Evolutionary conservation across 148 eudicot species (phyloP).

Genomic region (Arctostaphylos glauca): DNA sequence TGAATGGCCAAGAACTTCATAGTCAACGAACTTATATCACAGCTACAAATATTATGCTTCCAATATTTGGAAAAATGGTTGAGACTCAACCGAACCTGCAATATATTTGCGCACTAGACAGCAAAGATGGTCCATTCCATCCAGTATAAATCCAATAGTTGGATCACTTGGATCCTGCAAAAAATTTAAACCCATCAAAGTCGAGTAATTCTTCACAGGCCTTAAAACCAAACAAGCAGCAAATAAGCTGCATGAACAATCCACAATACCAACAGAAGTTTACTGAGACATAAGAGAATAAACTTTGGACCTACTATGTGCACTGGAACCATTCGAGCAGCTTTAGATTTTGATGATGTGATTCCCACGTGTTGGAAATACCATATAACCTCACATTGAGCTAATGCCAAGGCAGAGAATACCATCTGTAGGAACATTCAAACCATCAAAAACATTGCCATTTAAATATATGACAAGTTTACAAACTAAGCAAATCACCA

Average conservation of each 20-base stretch:
- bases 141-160: constrained; percentile 86
- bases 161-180: constrained; percentile 98
- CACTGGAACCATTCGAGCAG: constrained; percentile 65
- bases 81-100: constrained; percentile 58
- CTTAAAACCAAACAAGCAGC: neutral
- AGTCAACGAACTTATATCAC: neutral
- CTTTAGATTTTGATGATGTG: constrained; percentile 72
- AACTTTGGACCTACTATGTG: constrained; percentile 59
- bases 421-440: constrained; percentile 70
- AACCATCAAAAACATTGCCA: constrained; percentile 12
- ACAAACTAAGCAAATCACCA: neutral
- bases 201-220: constrained; percentile 9
- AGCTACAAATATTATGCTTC: neutral
- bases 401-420: constrained; percentile 96
- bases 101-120: constrained; percentile 97
- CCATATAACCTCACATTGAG: constrained; percentile 94
- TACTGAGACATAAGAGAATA: neutral
- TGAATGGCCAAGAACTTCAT: neutral
- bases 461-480: neutral
- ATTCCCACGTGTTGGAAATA: constrained; percentile 98
- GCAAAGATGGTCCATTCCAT: constrained; percentile 95
- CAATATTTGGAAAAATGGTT: constrained; percentile 6
- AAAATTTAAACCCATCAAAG: constrained; percentile 14
- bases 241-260: constrained; percentile 10
- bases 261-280: neutral